These are phyloP conservation scores for Dendrostoma leiphaemia DNA, from an alignment of 2,329 filamentous ascomycete species.

Conservation along the genomic window DNA sequence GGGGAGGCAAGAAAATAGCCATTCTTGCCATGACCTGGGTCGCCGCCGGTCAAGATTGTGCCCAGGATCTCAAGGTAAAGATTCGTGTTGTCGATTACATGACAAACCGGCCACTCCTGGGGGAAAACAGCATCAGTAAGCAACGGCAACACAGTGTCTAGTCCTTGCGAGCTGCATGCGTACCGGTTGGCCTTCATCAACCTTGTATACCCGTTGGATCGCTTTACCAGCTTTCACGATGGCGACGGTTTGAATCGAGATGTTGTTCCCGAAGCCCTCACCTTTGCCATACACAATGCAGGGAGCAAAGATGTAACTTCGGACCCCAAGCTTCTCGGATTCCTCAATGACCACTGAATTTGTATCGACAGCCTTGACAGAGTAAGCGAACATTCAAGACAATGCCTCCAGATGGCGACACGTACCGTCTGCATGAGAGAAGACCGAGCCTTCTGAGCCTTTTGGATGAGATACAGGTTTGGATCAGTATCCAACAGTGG, in stretches of 20 bases:
- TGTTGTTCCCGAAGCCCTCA: constrained; percentile 47
- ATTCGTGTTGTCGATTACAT: constrained; percentile 44
- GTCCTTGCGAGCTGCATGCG: no score
- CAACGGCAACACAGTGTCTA: no score
- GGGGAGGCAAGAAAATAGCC: constrained; percentile 51
- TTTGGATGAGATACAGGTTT: constrained; percentile 41
- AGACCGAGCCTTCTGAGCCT: constrained; percentile 27
- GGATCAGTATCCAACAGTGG: constrained; percentile 43
- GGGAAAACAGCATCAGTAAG: no score
- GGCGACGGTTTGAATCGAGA: constrained; percentile 50
- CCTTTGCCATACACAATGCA: constrained; percentile 52
- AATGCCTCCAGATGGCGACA: no score
- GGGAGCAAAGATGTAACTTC: constrained; percentile 50
- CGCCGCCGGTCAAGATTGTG: constrained; percentile 38
- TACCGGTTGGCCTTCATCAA: constrained; percentile 37
- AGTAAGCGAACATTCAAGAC: no score
- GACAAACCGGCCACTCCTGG: constrained; percentile 49
- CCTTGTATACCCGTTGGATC: constrained; percentile 37
- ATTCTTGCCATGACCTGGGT: constrained; percentile 37
- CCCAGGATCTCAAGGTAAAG: constrained; percentile 45
- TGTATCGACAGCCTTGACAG: constrained; percentile 34
- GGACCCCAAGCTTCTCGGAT: constrained; percentile 39
- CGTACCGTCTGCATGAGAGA: neutral
- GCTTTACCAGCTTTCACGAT: constrained; percentile 44
- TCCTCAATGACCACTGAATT: constrained; percentile 44